Conservation (phyloP, 2,329 filamentous ascomycete genomes). For the Fusarium aywerte region DNA sequence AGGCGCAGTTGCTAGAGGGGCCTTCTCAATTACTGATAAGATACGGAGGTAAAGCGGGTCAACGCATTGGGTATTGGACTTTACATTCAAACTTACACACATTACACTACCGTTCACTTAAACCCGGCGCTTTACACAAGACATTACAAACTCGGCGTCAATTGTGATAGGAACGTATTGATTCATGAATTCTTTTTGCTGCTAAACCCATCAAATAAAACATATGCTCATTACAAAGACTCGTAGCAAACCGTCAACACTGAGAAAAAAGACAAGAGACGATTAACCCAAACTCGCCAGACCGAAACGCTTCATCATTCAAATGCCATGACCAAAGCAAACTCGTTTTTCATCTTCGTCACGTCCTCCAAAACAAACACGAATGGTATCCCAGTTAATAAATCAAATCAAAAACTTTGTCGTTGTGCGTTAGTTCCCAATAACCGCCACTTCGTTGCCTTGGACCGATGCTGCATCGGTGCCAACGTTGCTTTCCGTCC, state of each 20-base stretch:
- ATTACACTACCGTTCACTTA: neutral
- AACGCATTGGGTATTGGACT: neutral
- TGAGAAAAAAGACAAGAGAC: constrained; percentile 1
- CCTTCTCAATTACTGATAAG: constrained; percentile 10
- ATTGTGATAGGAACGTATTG: neutral
- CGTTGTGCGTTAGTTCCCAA: constrained; percentile 40
- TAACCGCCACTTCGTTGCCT: constrained; percentile 52
- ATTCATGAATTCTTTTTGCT: constrained; percentile 30
- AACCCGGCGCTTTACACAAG: no score
- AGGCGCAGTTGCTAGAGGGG: constrained; percentile 19
- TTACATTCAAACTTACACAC: neutral
- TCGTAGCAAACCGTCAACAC: constrained; percentile 4
- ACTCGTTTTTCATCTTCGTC: constrained; percentile 3
- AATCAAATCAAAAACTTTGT: constrained; percentile 19
- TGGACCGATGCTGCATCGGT: constrained; percentile 44
- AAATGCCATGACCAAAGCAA: constrained; percentile 20
- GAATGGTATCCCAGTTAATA: constrained; percentile 26
- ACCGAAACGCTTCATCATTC: constrained; percentile 24
- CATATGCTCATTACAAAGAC: constrained; percentile 10
- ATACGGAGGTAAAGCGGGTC: constrained; percentile 2
- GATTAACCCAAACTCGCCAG: constrained; percentile 7
- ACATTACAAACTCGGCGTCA: neutral
- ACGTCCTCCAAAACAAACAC: constrained; percentile 6
- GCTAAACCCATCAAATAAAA: constrained; percentile 10
- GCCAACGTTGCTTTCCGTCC: constrained; percentile 58